Conservation (phyloP, 2,329 filamentous ascomycete genomes). For the Pseudonectria buxi region DNA sequence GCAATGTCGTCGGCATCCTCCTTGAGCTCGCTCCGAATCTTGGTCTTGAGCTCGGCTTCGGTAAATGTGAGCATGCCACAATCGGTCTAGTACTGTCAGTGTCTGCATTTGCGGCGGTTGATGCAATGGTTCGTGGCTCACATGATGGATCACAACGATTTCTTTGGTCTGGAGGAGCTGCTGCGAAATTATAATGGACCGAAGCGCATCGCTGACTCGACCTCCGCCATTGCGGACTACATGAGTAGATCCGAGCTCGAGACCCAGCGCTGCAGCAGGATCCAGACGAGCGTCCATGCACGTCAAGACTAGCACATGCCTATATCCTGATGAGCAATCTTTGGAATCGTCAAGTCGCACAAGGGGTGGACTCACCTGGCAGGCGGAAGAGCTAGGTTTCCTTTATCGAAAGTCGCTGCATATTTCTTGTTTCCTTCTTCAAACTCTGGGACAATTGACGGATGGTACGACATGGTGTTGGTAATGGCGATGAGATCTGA, state of each 20-base stretch:
- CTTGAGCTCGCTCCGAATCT: constrained; percentile 54
- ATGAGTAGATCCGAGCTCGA: constrained; percentile 67
- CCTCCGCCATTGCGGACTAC: constrained; percentile 67
- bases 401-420: too few relatives aligned
- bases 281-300: constrained; percentile 76
- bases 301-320: constrained; percentile 39
- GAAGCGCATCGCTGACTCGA: constrained; percentile 58
- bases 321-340: too few relatives aligned
- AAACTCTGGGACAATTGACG: too few relatives aligned
- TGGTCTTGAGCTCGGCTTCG: constrained; percentile 44
- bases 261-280: constrained; percentile 60
- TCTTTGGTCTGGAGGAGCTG: constrained; percentile 69
- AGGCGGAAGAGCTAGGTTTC: too few relatives aligned
- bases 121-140: constrained; percentile 5
- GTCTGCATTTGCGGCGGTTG: neutral
- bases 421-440: too few relatives aligned
- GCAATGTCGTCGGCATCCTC: constrained; percentile 42
- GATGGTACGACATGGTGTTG: too few relatives aligned
- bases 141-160: constrained; percentile 65
- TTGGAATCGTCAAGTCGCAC: too few relatives aligned
- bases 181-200: constrained; percentile 68
- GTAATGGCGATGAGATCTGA: too few relatives aligned
- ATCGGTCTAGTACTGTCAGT: constrained; percentile 19
- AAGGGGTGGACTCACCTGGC: too few relatives aligned
- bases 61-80: constrained; percentile 56